These are phyloP conservation scores for Geotrichum klebahnii DNA, from an alignment of 1,139 yeast species.

Conservation along the genomic window DNA sequence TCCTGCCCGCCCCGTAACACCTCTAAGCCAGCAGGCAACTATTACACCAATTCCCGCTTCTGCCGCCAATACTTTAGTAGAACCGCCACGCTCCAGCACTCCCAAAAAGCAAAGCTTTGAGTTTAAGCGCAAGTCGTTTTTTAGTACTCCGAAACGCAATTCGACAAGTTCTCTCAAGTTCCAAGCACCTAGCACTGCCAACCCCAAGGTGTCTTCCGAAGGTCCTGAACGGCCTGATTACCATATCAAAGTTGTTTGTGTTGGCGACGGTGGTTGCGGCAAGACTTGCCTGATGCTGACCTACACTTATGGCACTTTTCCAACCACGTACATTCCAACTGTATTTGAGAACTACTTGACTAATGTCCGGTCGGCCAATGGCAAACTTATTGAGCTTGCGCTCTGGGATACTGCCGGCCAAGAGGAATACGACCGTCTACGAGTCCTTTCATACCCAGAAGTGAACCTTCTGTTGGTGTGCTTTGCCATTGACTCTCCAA, in stretches of 20 bases:
- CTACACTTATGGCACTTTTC: slow-evolving; percentile 76
- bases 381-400: slow-evolving; percentile 63
- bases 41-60: neutral
- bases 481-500: slow-evolving; percentile 62
- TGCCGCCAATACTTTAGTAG: neutral
- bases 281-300: slow-evolving; percentile 81
- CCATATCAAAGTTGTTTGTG: slow-evolving; percentile 53
- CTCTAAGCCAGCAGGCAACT: slow-evolving; percentile 10
- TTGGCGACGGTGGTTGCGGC: slow-evolving; percentile 95
- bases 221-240: slow-evolving; percentile 24
- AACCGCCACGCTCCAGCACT: neutral
- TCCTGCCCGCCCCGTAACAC: slow-evolving; percentile 14
- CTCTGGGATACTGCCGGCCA: slow-evolving; percentile 96
- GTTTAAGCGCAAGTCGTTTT: neutral
- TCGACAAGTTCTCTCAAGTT: slow-evolving; percentile 2
- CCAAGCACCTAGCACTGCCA: neutral
- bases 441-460: slow-evolving; percentile 82
- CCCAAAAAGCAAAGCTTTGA: slow-evolving; percentile 5
- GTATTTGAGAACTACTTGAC: slow-evolving; percentile 82
- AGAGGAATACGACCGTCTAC: slow-evolving; percentile 79
- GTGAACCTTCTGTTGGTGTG: slow-evolving; percentile 72
- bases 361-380: slow-evolving; percentile 53
- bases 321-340: slow-evolving; percentile 76
- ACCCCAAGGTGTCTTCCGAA: neutral
- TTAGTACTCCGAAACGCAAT: slow-evolving; percentile 10